These are phyloP conservation scores for Panicum miliaceum DNA, from an alignment of 176 grass and related monocot species.

Conservation along the genomic window DNA sequence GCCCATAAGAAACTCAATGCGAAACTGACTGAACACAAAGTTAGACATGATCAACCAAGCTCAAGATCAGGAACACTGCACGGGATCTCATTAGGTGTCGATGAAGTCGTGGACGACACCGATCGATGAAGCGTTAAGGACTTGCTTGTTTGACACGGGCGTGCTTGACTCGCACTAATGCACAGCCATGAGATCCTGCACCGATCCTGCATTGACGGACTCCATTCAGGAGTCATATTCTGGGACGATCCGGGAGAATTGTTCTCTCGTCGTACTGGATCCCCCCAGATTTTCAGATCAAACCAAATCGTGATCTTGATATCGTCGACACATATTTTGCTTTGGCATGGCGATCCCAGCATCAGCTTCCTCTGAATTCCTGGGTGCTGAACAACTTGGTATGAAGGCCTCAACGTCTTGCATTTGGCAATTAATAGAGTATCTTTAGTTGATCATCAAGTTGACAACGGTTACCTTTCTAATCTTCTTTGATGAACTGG, in stretches of 20 bases:
- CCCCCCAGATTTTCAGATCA: conserved; percentile 35
- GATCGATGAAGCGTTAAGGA: neutral
- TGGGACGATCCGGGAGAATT: neutral
- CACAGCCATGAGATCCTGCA: conserved; percentile 7
- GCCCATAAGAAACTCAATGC: neutral
- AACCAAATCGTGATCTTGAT: conserved; percentile 30
- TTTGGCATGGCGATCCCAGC: neutral
- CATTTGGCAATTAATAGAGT: conserved; percentile 29
- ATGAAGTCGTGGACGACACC: conserved; percentile 31
- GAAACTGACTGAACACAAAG: neutral
- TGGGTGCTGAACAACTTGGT: neutral
- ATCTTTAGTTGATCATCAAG: conserved; percentile 29
- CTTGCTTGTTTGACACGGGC: conserved; percentile 26
- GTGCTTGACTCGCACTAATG: conserved; percentile 12
- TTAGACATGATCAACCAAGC: conserved; percentile 12
- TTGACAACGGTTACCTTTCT: conserved; percentile 29
- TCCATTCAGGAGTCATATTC: conserved; percentile 8
- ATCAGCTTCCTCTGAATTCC: conserved; percentile 11
- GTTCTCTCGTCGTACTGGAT: conserved; percentile 2
- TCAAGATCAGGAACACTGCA: conserved; percentile 7
- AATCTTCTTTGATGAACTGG: conserved; percentile 17
- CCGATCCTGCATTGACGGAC: conserved; percentile 38
- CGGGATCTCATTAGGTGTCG: conserved; percentile 32
- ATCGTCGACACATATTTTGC: conserved; percentile 18
- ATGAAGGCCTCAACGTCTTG: neutral